A percentile compares a stretch with the other conserved stretches of the same genome.
phyloP scores from a whole-genome alignment of 2,329 filamentous ascomycete genomes.

The Colletotrichum higginsianum region DNA sequence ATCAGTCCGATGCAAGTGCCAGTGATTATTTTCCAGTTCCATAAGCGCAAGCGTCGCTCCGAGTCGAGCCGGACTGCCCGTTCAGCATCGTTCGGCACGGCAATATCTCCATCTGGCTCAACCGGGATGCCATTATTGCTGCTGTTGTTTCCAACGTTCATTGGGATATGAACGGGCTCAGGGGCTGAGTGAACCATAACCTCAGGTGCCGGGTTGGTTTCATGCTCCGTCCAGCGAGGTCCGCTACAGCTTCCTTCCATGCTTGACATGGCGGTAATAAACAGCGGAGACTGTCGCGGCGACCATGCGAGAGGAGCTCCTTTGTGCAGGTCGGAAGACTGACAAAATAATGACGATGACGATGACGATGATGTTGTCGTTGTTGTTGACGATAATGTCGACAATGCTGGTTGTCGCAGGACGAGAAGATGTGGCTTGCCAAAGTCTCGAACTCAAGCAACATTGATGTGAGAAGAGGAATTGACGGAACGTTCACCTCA shows the following conservation, averaged over 20 bases:
- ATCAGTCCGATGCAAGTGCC: conserved; percentile 49
- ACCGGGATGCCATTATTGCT: not conserved
- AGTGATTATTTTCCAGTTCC: conserved; percentile 46
- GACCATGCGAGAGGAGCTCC: too few species aligned
- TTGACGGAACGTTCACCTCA: not conserved
- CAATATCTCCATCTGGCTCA: not conserved
- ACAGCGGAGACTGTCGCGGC: not conserved
- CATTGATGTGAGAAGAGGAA: not conserved
- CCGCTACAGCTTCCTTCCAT: not conserved
- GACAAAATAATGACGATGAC: not conserved
- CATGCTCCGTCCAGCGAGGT: conserved; percentile 25
- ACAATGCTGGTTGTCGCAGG: not conserved
- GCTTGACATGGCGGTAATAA: not conserved
- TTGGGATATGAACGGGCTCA: conserved; percentile 29
- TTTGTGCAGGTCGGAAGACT: not conserved
- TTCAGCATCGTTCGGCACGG: not conserved
- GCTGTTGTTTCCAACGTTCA: conserved; percentile 9
- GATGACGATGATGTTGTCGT: not conserved
- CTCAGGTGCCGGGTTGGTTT: conserved; percentile 32
- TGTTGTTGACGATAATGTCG: not conserved
- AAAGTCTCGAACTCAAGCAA: not conserved
- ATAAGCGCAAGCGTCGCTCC: conserved; percentile 43
- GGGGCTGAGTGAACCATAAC: conserved; percentile 31
- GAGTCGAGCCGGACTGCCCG: conserved; percentile 37
- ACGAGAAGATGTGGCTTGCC: not conserved